Evolutionary conservation across 352 stramenopile genomes (phyloP).

Genomic region (Globisporangium alternatum): DNA sequence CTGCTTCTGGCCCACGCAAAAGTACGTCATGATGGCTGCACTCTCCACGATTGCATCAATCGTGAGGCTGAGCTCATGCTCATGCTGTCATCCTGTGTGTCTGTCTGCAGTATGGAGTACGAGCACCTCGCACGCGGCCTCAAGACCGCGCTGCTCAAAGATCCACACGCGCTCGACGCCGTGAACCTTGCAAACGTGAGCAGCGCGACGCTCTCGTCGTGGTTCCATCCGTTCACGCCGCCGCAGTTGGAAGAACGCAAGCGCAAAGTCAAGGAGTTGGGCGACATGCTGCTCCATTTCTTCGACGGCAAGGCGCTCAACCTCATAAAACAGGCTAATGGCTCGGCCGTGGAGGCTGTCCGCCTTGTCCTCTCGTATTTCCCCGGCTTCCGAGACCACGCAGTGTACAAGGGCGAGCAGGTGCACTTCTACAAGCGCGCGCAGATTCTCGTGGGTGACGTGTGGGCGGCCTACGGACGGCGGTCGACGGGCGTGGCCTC

Average conservation of each 20-base stretch:
- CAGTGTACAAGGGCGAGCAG: conserved; percentile 76
- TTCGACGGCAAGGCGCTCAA: conserved; percentile 54
- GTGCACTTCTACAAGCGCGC: conserved; percentile 90
- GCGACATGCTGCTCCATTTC: conserved; percentile 40
- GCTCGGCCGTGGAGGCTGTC: conserved; percentile 60
- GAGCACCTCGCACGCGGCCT: conserved; percentile 77
- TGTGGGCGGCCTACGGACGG: conserved; percentile 85
- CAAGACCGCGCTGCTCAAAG: conserved; percentile 59
- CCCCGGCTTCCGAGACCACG: conserved; percentile 84
- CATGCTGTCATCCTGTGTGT: not conserved
- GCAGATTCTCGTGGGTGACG: conserved; percentile 85
- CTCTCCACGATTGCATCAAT: not conserved
- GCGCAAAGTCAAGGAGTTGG: conserved; percentile 59
- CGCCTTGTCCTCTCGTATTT: conserved; percentile 68
- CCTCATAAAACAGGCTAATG: conserved; percentile 43
- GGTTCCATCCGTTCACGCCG: conserved; percentile 63
- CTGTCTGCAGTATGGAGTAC: conserved; percentile 73
- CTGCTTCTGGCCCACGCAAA: conserved; percentile 86
- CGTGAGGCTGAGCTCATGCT: not conserved
- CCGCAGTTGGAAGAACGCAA: conserved; percentile 60
- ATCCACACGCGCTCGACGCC: conserved; percentile 60
- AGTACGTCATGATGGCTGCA: conserved; percentile 21
- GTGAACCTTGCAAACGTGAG: conserved; percentile 37
- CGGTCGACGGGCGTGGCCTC: conserved; percentile 35
- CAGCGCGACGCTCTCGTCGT: conserved; percentile 43